Evolutionary conservation across 2,329 filamentous ascomycete genomes (phyloP), one percentile per base, ranked within the genome.

Genomic region (Phoma herbarum): DNA sequence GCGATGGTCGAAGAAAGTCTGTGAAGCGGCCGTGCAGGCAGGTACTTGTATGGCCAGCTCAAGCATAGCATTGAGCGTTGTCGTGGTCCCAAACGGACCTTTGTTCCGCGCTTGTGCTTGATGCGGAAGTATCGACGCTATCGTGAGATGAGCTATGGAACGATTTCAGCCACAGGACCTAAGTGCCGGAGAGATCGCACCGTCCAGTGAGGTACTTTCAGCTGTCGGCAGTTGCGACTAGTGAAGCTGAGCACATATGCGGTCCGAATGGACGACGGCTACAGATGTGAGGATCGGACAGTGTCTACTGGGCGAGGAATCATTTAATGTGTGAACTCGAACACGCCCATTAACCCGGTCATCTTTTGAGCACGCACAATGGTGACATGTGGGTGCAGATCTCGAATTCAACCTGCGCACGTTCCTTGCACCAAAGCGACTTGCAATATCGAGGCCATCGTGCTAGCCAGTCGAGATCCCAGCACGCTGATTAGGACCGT

Each of bases 81-180:
- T 29, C 29, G 29, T 48, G n/a, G 6, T 6, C 20, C 41, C 16
- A 46, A 44, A 23, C 10, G 46, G 25, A 35, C 39, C 31, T 52
- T 29, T 18, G 22, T 59, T 33, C 45, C 45, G 45, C 45, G 25
- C 56, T 50, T 59, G 28, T n/a, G 14, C 31, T 41, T 39, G 26
- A 42, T 25, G 31, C 41, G 41, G 41, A 42, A 35, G 22, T 28
- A 14, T 35, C 12, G 11, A 50, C 44, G 29, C 39, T 52, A 7
- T 41, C 25, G 14, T 37, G 46, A 20, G n/a, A 46, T 44, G 31
- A 57, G 25, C 49, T 53, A 46, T 31, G 23, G 23, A 33, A 31
- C 50, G 39, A 45, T 8, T 45, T 49, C 56, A 59, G 50, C 50
- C 50, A 54, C 44, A 37, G 18, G 22, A 11, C 14, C 11, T 5